Percentiles rank a stretch among this genome's conserved stretches.
Conservation (phyloP, 371 early-diverging fungal genomes). For the Batkoa obscura region DNA sequence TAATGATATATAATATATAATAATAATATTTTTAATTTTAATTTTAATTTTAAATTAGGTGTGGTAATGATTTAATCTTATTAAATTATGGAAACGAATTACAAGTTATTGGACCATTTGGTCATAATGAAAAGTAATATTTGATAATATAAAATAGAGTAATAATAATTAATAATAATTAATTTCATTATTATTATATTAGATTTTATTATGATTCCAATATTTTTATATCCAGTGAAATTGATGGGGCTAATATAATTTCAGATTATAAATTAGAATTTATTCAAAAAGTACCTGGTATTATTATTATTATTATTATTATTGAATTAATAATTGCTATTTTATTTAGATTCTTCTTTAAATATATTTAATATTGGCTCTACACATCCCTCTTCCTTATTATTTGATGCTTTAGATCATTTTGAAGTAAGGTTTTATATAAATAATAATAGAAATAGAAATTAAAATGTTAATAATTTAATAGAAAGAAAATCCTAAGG, state of each 20-base stretch:
- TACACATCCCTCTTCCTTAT: constrained; percentile 77
- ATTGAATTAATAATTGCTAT: not conserved
- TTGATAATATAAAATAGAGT: no score
- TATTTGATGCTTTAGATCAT: constrained; percentile 83
- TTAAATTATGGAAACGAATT: constrained; percentile 64
- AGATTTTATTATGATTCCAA: constrained; percentile 57
- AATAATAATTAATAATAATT: no score
- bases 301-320: not conserved
- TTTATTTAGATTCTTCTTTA: constrained; percentile 38
- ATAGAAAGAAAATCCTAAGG: constrained; percentile 65
- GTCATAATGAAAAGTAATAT: constrained; percentile 60
- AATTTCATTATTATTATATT: no score
- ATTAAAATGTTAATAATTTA: not conserved
- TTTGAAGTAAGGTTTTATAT: constrained; percentile 35
- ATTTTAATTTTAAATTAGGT: no score
- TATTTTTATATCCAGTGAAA: constrained; percentile 64
- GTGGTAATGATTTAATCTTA: constrained; percentile 87
- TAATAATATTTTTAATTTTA: no score
- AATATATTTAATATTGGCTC: constrained; percentile 87
- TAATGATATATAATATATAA: no score
- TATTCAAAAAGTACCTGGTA: constrained; percentile 71
- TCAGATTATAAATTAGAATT: constrained; percentile 64
- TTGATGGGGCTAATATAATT: constrained; percentile 85
- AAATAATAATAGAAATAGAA: no score
- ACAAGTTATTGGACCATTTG: constrained; percentile 82